Evolutionary conservation across 2,329 filamentous ascomycete species (phyloP).

Genomic region (Incumbomyces delicatus): DNA sequence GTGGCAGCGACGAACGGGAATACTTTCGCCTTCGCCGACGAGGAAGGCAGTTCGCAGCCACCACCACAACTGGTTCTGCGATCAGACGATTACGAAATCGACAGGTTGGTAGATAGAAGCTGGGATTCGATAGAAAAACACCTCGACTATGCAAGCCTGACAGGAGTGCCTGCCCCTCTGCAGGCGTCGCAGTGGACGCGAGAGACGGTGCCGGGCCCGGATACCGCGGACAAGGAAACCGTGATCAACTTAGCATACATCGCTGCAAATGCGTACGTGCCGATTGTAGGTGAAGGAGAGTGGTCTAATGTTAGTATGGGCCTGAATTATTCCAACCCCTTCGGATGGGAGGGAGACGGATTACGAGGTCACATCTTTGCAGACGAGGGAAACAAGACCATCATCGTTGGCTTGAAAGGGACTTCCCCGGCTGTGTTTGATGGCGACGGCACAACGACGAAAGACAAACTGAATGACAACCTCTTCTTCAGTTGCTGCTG

Average conservation of each 20-base stretch:
- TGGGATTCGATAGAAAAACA: slow-evolving; percentile 68
- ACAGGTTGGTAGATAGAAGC: slow-evolving; percentile 70
- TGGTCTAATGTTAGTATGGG: slow-evolving; percentile 72
- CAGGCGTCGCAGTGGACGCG: slow-evolving; percentile 70
- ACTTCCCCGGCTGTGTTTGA: slow-evolving; percentile 87
- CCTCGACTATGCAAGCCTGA: slow-evolving; percentile 60
- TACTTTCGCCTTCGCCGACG: slow-evolving; percentile 45
- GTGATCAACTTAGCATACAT: slow-evolving; percentile 78
- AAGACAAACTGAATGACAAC: slow-evolving; percentile 97
- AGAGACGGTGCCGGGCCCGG: slow-evolving; percentile 67
- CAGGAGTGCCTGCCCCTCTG: slow-evolving; percentile 57
- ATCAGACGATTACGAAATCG: slow-evolving; percentile 59
- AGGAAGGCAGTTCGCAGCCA: slow-evolving; percentile 31
- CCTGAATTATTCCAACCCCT: slow-evolving; percentile 79
- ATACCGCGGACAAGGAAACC: slow-evolving; percentile 76
- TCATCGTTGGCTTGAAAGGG: slow-evolving; percentile 88
- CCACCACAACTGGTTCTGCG: slow-evolving; percentile 36
- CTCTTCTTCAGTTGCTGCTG: slow-evolving; percentile 97
- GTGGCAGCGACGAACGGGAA: slow-evolving; percentile 39
- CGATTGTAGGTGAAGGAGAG: slow-evolving; percentile 58
- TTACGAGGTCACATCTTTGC: slow-evolving; percentile 87
- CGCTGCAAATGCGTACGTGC: slow-evolving; percentile 80
- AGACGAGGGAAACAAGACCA: slow-evolving; percentile 72
- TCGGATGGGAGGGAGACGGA: slow-evolving; percentile 86
- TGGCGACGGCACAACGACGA: slow-evolving; percentile 91